Conservation (phyloP, 2,329 filamentous ascomycete species). For the Lecanicillium sp. region DNA sequence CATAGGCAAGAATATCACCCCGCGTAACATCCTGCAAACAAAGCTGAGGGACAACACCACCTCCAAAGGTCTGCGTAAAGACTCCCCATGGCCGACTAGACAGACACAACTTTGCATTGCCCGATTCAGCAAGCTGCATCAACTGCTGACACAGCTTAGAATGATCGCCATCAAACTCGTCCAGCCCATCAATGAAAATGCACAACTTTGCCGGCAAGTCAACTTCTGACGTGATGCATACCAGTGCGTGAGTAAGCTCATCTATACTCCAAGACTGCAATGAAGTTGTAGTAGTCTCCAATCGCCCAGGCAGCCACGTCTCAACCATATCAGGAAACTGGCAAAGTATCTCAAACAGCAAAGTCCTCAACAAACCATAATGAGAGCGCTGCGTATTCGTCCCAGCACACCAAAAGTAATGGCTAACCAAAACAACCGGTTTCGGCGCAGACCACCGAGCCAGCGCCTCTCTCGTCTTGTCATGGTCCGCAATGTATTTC, state of each 20-base stretch:
- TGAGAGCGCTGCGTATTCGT: constrained; percentile 29
- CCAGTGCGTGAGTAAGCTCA: constrained; percentile 1
- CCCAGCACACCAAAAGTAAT: constrained; percentile 34
- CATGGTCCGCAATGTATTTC: constrained; percentile 28
- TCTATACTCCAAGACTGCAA: constrained; percentile 1
- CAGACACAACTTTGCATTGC: constrained; percentile 14
- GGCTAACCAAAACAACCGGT: constrained; percentile 21
- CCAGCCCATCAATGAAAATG: constrained; percentile 13
- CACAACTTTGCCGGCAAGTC: constrained; percentile 7
- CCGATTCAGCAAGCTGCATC: constrained; percentile 2
- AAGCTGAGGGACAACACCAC: neutral
- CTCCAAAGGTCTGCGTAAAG: constrained; percentile 7
- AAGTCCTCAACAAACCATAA: constrained; percentile 25
- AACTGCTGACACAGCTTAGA: constrained; percentile 5
- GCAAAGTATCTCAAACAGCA: constrained; percentile 10
- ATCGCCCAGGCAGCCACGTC: neutral
- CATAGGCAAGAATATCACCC: constrained; percentile 9
- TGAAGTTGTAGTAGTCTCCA: no score
- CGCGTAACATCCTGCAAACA: constrained; percentile 8
- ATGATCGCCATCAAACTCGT: constrained; percentile 12
- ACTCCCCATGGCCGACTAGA: constrained; percentile 14
- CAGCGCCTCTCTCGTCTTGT: constrained; percentile 17
- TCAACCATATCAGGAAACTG: constrained; percentile 3
- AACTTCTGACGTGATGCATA: neutral
- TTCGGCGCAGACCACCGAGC: constrained; percentile 22